phyloP scores from a whole-genome alignment of 768 basidiomycete species.

The Rhizopogon vinicolor region DNA sequence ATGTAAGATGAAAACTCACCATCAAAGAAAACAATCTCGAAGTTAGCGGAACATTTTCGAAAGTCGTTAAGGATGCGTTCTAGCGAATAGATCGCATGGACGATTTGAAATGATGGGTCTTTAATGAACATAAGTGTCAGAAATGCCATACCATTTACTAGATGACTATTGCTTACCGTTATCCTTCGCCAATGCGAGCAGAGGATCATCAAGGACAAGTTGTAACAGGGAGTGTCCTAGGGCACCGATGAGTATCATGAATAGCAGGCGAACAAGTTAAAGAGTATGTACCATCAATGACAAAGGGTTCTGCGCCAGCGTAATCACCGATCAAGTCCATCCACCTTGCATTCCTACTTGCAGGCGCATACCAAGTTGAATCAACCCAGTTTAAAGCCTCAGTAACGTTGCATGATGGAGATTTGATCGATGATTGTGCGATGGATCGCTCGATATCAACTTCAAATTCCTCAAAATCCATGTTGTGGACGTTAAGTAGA shows the following conservation, averaged over 20 bases:
- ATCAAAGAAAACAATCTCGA: slow-evolving; percentile 64
- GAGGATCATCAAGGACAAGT: slow-evolving; percentile 51
- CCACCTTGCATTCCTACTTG: slow-evolving; percentile 39
- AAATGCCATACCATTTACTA: neutral
- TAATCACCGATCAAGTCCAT: slow-evolving; percentile 75
- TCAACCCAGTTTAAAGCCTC: slow-evolving; percentile 29
- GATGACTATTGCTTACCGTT: slow-evolving; percentile 28
- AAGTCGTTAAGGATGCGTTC: slow-evolving; percentile 51
- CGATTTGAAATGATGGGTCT: slow-evolving; percentile 57
- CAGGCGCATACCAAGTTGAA: slow-evolving; percentile 32
- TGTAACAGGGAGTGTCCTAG: slow-evolving; percentile 63
- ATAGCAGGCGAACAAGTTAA: neutral
- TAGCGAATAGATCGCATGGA: slow-evolving; percentile 54
- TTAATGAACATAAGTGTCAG: neutral
- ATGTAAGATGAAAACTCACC: slow-evolving; percentile 25
- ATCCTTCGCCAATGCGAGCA: slow-evolving; percentile 52
- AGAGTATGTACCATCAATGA: slow-evolving; percentile 50
- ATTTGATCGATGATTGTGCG: neutral
- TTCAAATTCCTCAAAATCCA: slow-evolving; percentile 39
- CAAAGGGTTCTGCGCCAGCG: slow-evolving; percentile 60
- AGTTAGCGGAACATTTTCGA: slow-evolving; percentile 43
- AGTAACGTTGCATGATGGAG: slow-evolving; percentile 7
- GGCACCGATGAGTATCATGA: slow-evolving; percentile 1
- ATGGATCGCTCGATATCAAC: slow-evolving; percentile 6
- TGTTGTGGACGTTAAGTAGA: slow-evolving; percentile 4